Conservation (phyloP, 140 eudicot genomes). For the Anethum foeniculum region DNA sequence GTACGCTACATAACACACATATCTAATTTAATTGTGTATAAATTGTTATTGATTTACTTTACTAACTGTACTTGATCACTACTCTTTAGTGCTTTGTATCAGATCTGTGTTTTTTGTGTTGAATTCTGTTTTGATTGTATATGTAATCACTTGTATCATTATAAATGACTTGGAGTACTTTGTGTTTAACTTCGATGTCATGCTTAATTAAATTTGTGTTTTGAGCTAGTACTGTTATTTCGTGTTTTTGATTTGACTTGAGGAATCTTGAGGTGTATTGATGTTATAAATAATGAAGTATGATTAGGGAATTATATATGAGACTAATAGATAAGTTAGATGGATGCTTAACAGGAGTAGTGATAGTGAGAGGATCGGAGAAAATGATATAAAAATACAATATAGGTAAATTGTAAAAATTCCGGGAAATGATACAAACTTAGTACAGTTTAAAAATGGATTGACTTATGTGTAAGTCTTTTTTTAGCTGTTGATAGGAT, state of each 20-base stretch:
- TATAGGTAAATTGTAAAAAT: not conserved
- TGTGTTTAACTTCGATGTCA: not conserved
- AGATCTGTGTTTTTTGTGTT: not conserved
- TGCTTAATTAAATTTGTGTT: not conserved
- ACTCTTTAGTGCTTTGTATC: not conserved
- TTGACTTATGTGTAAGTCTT: not conserved
- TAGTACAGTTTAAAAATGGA: not conserved
- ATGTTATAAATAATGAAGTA: not conserved
- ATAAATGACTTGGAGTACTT: not conserved
- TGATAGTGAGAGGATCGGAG: not conserved
- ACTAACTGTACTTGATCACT: not conserved
- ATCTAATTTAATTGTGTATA: not conserved
- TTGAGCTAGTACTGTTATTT: not conserved
- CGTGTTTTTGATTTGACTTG: not conserved
- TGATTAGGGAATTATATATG: not conserved
- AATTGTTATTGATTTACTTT: not conserved
- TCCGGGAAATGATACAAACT: not conserved
- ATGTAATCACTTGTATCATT: not conserved
- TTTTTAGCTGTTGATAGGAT: not conserved
- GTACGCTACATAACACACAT: slow-evolving; percentile 26
- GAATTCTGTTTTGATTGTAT: not conserved
- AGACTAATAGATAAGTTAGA: not conserved
- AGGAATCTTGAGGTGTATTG: not conserved
- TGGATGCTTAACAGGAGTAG: not conserved
- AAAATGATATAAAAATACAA: not conserved